Percentiles rank a stretch among this genome's conserved stretches.
Conservation (phyloP, 2,329 filamentous ascomycete genomes). For the Penicillium thymicola region DNA sequence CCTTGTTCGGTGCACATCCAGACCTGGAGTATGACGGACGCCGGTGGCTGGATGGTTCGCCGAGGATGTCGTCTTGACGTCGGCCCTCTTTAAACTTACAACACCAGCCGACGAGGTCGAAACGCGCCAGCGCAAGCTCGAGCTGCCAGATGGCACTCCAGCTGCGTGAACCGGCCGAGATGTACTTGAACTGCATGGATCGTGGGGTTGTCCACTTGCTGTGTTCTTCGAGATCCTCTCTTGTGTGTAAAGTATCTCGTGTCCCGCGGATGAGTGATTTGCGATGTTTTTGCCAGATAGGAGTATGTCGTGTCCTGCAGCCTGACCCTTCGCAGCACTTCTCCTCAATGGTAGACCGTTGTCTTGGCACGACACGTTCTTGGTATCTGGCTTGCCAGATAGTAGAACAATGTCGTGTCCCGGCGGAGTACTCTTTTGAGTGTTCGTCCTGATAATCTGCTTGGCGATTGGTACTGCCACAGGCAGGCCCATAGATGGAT, state of each 20-base stretch:
- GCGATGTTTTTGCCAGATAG: background rate
- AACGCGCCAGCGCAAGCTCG: conserved; percentile 8
- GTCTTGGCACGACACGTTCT: background rate
- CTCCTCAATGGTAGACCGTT: background rate
- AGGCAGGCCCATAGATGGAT: conserved; percentile 8
- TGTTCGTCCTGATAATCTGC: background rate
- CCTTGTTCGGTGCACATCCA: background rate
- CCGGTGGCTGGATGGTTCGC: background rate
- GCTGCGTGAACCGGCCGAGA: background rate
- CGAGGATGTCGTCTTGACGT: background rate
- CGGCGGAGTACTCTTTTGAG: background rate
- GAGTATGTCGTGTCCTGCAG: background rate
- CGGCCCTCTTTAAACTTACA: background rate
- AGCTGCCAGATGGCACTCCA: background rate
- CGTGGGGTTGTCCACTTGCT: background rate
- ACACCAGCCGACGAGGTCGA: background rate
- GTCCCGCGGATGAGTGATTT: background rate
- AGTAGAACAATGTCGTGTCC: background rate
- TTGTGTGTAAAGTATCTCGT: background rate
- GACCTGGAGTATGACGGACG: background rate
- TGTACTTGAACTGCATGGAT: background rate
- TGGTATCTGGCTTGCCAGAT: background rate
- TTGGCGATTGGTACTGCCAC: background rate
- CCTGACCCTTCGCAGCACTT: background rate
- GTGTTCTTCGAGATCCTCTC: background rate